Evolutionary conservation across 345 rosid genomes (phyloP), one percentile per base, ranked within the genome.

Genomic region (Lepidium africanum): DNA sequence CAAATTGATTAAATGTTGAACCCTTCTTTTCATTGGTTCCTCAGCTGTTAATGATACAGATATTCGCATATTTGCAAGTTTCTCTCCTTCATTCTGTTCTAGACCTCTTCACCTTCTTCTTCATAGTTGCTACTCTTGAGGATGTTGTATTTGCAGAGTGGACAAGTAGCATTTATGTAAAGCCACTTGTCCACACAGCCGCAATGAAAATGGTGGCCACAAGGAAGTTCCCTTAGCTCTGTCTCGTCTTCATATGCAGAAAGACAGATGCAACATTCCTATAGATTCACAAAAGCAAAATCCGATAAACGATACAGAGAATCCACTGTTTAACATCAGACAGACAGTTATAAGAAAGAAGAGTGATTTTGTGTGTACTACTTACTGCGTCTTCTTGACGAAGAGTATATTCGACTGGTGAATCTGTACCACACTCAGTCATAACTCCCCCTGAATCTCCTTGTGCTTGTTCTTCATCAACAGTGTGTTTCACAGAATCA

Each of bases 181-280:
- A 93, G 81, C 97, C 98, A 93, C 78, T 93, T 93, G 59, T 93
- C 98, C 57, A 90, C 91, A 70, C 98, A 93, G 37, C 82, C 71
- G 69, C 92, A 86, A 63, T 93, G 98, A 52, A 94, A 94, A 78
- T 91, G 99, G 71, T 94, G 99, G 35, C 86, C 86, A 63, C 99
- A 91, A 54, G 97, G 97, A 51, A 94, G 96, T 69, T 91, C 96
- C 70, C 97, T 56, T 61, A 94, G 82, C 79, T 94, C 99, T 30
- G 82, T 85, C 63, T 96, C 97, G 9, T 94, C 96, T 45, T 89
- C 96, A 17, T 91, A 94, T 3, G 86, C 74, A 10, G 89, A 84
- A 16, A 94, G 97, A 77, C 97, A 94, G 50, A 94, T 89, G 86
- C 97, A 94, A 45, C 99, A 94, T 71, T 94, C 99, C 99, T 94